These are phyloP conservation scores for Apiotrichum veenhuisii DNA, from an alignment of 1,284 basidiomycete species.

Conservation along the genomic window DNA sequence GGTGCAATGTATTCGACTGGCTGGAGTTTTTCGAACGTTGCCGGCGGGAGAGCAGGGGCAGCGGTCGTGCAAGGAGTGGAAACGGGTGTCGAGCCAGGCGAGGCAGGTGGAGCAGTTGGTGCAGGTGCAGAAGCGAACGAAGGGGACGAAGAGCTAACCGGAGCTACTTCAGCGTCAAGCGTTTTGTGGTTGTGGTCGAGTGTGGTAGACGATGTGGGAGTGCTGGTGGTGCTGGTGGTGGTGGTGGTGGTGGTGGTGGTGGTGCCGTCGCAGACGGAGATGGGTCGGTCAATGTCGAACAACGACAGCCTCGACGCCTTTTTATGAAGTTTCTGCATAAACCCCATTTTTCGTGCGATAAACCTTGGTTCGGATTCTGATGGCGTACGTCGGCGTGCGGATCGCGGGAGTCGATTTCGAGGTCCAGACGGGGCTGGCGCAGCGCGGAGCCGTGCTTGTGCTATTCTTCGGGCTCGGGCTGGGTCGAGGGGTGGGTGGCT, in stretches of 20 bases:
- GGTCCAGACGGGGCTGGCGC: too few relatives aligned
- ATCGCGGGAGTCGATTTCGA: too few relatives aligned
- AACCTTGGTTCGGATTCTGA: too few relatives aligned
- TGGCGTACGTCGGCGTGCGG: neutral
- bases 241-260: conserved; percentile 9
- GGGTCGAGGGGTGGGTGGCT: too few relatives aligned
- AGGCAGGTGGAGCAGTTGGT: too few relatives aligned
- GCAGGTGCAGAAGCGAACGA: neutral
- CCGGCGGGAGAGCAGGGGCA: neutral
- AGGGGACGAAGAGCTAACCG: neutral
- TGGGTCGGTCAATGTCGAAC: neutral
- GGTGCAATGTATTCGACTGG: conserved; percentile 2
- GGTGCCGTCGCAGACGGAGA: conserved; percentile 5
- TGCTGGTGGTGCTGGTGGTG: neutral
- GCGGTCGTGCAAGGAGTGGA: too few relatives aligned
- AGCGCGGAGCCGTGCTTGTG: too few relatives aligned
- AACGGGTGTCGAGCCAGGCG: too few relatives aligned
- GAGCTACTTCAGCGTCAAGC: conserved; percentile 1
- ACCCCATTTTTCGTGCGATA: neutral
- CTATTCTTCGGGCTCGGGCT: too few relatives aligned
- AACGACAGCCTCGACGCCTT: conserved; percentile 2
- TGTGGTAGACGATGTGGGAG: too few relatives aligned
- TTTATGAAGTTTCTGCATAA: neutral
- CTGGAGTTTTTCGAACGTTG: neutral
- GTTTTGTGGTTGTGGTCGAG: neutral